Evolutionary conservation across 495 filamentous ascomycete species (phyloP).

Genomic region (Tuber umbilicatum): DNA sequence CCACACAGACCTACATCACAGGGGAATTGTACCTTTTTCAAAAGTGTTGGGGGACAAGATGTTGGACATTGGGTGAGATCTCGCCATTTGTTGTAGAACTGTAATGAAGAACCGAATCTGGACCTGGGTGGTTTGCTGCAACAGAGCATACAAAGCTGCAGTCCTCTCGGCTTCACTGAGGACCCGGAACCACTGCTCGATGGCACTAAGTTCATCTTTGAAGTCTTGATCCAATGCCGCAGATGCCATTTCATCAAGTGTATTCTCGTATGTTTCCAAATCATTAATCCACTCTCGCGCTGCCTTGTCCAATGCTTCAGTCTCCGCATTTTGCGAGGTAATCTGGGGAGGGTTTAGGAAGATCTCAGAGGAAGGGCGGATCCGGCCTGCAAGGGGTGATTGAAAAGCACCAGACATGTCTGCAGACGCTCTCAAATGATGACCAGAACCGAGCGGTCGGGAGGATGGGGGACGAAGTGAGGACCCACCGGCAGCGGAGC

Average conservation of each 20-base stretch:
- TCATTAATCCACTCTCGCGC: slow-evolving; percentile 98
- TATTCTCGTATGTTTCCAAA: slow-evolving; percentile 96
- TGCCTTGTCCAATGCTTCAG: slow-evolving; percentile 80
- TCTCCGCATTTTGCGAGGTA: slow-evolving; percentile 50
- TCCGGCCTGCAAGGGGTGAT: slow-evolving; percentile 67
- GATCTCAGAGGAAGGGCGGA: slow-evolving; percentile 91
- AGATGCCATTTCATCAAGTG: slow-evolving; percentile 96
- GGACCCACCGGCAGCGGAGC: slow-evolving; percentile 54
- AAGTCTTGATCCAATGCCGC: slow-evolving; percentile 98
- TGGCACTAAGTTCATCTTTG: slow-evolving; percentile 96
- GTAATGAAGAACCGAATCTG: slow-evolving; percentile 99
- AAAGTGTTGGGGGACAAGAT: slow-evolving; percentile 93
- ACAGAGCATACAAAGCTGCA: slow-evolving; percentile 84
- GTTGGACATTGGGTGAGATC: slow-evolving; percentile 94
- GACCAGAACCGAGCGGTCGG: slow-evolving; percentile 68
- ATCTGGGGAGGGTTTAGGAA: slow-evolving; percentile 45
- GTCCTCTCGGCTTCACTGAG: slow-evolving; percentile 94
- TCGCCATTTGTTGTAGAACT: slow-evolving; percentile 96
- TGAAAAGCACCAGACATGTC: slow-evolving; percentile 83
- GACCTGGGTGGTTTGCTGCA: slow-evolving; percentile 97
- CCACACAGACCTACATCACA: slow-evolving; percentile 4
- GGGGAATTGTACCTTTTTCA: slow-evolving; percentile 67
- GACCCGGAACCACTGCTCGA: slow-evolving; percentile 98
- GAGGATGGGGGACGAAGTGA: slow-evolving; percentile 84
- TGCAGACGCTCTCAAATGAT: slow-evolving; percentile 88